phyloP scores from a whole-genome alignment of 1,139 yeast genomes.

The Blastobotrys elegans region DNA sequence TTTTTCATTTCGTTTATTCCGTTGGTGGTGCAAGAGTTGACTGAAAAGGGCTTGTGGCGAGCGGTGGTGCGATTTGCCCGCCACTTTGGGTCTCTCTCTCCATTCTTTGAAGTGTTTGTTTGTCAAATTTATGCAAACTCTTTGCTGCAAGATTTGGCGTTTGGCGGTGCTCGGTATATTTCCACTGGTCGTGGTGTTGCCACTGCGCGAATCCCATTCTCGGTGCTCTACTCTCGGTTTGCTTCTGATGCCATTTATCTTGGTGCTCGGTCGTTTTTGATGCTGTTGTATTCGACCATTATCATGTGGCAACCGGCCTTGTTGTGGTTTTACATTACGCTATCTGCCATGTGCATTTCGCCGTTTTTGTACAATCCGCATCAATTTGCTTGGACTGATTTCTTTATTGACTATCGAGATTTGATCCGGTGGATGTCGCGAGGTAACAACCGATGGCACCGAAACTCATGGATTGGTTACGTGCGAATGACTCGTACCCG shows the following conservation, averaged over 20 bases:
- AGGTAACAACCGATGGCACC: conserved; percentile 98
- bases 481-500: conserved; percentile 94
- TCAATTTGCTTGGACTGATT: conserved; percentile 98
- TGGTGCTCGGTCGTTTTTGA: conserved; percentile 89
- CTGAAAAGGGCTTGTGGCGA: conserved; percentile 97
- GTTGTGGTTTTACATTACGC: conserved; percentile 97
- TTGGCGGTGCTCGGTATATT: conserved; percentile 99
- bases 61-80: conserved; percentile 87
- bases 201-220: conserved; percentile 96
- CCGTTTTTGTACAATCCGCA: conserved; percentile 98
- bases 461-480: conserved; percentile 99
- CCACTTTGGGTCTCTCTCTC: conserved; percentile 86
- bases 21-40: conserved; percentile 90
- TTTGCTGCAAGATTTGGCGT: conserved; percentile 82
- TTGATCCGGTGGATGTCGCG: conserved; percentile 97
- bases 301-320: conserved; percentile 97
- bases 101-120: conserved; percentile 96
- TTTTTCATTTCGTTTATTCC: conserved; percentile 97
- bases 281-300: conserved; percentile 86
- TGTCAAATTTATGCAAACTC: conserved; percentile 97
- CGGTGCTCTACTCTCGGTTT: conserved; percentile 91
- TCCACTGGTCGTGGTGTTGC: conserved; percentile 99
- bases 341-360: conserved; percentile 83
- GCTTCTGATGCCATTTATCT: conserved; percentile 95
- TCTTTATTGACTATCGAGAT: conserved; percentile 97